Evolutionary conservation across 208 protist genomes (phyloP).

Genomic region (Crithidia expoeki): DNA sequence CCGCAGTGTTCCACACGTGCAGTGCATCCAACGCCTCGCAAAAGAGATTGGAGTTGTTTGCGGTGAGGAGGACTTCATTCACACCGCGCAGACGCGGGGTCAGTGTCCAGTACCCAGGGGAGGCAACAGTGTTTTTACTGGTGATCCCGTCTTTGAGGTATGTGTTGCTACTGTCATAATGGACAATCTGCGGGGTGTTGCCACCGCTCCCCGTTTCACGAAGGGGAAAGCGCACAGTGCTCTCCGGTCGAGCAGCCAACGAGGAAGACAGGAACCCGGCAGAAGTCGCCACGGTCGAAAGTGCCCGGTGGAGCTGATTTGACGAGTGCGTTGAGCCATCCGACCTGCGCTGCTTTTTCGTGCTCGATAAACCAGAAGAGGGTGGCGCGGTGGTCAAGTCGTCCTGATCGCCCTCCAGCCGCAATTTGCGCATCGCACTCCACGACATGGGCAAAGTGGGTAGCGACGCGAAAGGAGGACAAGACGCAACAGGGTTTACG

Average conservation of each 20-base stretch:
- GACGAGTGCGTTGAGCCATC: background rate
- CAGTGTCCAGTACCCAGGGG: constrained; percentile 19
- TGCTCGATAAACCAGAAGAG: background rate
- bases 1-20: constrained; percentile 19
- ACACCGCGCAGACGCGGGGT: constrained; percentile 38
- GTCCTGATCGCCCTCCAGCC: background rate
- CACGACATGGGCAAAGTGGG: background rate
- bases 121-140: background rate
- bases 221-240: background rate
- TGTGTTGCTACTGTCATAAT: background rate
- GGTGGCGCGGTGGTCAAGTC: background rate
- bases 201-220: background rate
- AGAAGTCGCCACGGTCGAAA: constrained; percentile 5
- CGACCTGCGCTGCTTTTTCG: background rate
- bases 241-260: background rate
- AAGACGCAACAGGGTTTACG: too few species aligned
- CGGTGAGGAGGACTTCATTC: constrained; percentile 33
- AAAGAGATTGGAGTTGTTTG: background rate
- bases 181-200: background rate
- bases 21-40: constrained; percentile 18
- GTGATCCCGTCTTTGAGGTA: background rate
- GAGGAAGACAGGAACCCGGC: background rate
- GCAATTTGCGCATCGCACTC: constrained; percentile 19
- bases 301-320: background rate
- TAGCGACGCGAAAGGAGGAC: background rate